Evolutionary conservation across 2,329 filamentous ascomycete genomes (phyloP), one percentile per base, ranked within the genome.

Genomic region (Venturia pyrina): DNA sequence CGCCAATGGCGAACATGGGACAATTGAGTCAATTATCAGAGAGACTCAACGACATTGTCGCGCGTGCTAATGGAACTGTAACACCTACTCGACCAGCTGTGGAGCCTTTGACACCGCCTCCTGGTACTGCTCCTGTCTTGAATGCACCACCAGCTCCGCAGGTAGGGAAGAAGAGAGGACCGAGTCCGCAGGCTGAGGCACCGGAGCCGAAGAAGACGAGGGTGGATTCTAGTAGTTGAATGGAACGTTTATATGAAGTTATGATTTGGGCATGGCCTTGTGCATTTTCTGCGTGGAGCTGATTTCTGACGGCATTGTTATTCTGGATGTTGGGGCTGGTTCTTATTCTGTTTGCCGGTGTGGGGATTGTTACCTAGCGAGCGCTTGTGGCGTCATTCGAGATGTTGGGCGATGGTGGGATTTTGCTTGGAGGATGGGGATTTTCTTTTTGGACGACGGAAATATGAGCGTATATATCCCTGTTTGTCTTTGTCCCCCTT

Each of bases 41-140:
- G 13, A 40, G 32, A 24, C 56, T 62, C 13, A 66, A 66, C 21
- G 43, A 21, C 15, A 59, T 59, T 37, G 53, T 37, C 37, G 53
- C 28, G 24, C 28, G 53, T 19, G 53, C 53, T 11, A 66, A 44
- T 50, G 53, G 64, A 15, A 50, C 57, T 19, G 34, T 24, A 11
- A 66, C 64, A 37, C 64, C 64, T 4, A 66, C 56, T 21, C n/a
- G 64, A 46, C 64, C 64, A n/a, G 57, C 40, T 63, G 41, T 66
- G 56, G 64, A 66, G 41, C 64, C 64, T 7, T 56, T 66, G 41
- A 66, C 64, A 19, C 64, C 64, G 6, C 63, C 63, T 24, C 24
- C 53, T 19, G 63, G 41, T 19, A 44, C 43, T 24, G 46, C 41
- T 43, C 63, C 50, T 17, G 37, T 17, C 3, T 19, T 60, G 28